Conservation (phyloP, 352 stramenopile species). For the Thalassiosira exigua region DNA sequence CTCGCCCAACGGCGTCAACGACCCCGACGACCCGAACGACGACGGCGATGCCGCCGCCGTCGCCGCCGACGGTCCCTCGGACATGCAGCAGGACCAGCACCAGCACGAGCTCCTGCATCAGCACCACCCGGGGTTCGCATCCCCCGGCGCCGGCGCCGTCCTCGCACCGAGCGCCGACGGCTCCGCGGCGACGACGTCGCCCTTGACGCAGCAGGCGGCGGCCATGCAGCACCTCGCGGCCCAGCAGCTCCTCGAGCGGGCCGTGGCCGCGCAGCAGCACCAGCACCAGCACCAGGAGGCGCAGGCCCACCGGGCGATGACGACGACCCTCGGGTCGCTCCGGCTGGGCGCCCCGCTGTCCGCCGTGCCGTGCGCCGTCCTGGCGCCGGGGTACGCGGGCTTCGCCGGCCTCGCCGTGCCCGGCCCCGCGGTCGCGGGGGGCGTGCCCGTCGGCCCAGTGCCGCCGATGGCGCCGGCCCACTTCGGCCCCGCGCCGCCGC, state of each 20-base stretch:
- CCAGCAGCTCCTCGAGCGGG: no score
- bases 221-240: background rate
- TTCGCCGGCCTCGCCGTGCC: no score
- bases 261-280: background rate
- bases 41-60: no score
- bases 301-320: no score
- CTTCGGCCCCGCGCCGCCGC: background rate
- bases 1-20: background rate
- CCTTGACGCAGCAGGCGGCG: background rate
- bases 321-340: background rate
- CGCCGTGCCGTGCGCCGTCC: no score
- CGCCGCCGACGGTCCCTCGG: background rate
- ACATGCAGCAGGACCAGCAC: background rate
- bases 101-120: background rate
- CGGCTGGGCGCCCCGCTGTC: background rate
- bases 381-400: no score
- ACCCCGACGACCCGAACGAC: background rate
- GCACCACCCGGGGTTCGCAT: background rate
- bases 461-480: background rate
- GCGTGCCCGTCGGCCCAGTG: background rate
- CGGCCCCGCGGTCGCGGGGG: no score
- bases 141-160: no score
- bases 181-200: no score
- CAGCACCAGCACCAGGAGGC: conserved; percentile 1
- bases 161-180: no score